These are phyloP conservation scores for Rosa rugosa DNA, from an alignment of 306 rosid species.

Conservation along the genomic window DNA sequence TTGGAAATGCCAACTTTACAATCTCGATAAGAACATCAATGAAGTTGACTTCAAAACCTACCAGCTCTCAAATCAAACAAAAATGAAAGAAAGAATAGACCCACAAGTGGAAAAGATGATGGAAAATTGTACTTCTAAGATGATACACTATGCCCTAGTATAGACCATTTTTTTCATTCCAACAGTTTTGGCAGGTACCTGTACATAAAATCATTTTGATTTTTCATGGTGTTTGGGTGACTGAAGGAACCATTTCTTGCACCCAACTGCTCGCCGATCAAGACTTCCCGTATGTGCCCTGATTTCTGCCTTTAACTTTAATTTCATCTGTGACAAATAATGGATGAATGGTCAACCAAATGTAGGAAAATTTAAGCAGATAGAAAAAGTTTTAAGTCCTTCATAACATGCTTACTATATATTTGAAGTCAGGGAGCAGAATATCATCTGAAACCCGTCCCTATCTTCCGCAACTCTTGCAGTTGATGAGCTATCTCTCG, in stretches of 20 bases:
- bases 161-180: neutral
- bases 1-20: constrained; percentile 21
- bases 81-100: neutral
- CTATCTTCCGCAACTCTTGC: constrained; percentile 56
- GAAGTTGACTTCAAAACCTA: neutral
- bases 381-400: neutral
- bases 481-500: constrained; percentile 62
- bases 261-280: neutral
- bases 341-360: constrained; percentile 4
- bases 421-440: constrained; percentile 20
- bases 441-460: constrained; percentile 44
- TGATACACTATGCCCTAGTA: neutral
- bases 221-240: constrained; percentile 20
- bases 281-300: neutral
- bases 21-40: neutral
- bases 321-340: constrained; percentile 32
- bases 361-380: constrained; percentile 15
- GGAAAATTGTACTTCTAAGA: constrained; percentile 1
- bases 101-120: neutral
- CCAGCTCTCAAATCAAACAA: constrained; percentile 5
- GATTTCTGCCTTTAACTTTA: constrained; percentile 22
- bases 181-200: constrained; percentile 8
- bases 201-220: constrained; percentile 19
- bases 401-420: constrained; percentile 19
- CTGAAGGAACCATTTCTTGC: constrained; percentile 20